Evolutionary conservation across 345 rosid species (phyloP).

Genomic region (Microcos paniculata): DNA sequence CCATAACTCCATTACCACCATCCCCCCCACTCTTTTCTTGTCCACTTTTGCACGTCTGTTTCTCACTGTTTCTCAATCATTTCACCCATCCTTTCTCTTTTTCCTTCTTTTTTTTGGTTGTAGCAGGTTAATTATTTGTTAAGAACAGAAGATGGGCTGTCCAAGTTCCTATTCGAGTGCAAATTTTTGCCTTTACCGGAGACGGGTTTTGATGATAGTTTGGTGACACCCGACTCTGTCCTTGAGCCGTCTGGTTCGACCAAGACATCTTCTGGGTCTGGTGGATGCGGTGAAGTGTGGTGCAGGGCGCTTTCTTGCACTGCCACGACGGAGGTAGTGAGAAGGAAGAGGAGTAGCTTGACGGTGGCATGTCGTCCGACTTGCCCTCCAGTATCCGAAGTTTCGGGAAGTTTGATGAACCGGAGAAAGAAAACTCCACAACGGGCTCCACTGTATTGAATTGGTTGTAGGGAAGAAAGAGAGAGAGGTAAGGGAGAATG

Average conservation of each 20-base stretch:
- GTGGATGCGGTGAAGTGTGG: slow-evolving; percentile 49
- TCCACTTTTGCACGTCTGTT: neutral
- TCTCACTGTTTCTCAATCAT: neutral
- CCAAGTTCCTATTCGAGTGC: slow-evolving; percentile 62
- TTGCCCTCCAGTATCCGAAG: slow-evolving; percentile 41
- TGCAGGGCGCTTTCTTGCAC: slow-evolving; percentile 58
- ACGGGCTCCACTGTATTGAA: slow-evolving; percentile 82
- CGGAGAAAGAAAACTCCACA: slow-evolving; percentile 82
- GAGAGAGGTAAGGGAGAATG: slow-evolving; percentile 2
- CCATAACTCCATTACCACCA: neutral
- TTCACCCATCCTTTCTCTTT: slow-evolving; percentile 5
- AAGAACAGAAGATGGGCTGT: slow-evolving; percentile 56
- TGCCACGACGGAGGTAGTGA: slow-evolving; percentile 63
- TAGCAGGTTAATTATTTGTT: slow-evolving; percentile 57
- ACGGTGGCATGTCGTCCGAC: slow-evolving; percentile 43
- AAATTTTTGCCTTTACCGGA: slow-evolving; percentile 61
- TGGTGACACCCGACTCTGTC: slow-evolving; percentile 58
- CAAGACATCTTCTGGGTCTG: slow-evolving; percentile 60
- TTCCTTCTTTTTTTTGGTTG: neutral
- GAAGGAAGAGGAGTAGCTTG: slow-evolving; percentile 85
- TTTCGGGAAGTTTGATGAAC: slow-evolving; percentile 48
- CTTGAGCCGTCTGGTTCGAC: slow-evolving; percentile 58
- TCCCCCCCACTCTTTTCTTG: neutral
- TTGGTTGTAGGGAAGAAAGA: neutral
- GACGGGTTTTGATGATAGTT: slow-evolving; percentile 44